These are phyloP conservation scores for Vachellia collinsii DNA, from an alignment of 306 rosid genomes.

Conservation along the genomic window DNA sequence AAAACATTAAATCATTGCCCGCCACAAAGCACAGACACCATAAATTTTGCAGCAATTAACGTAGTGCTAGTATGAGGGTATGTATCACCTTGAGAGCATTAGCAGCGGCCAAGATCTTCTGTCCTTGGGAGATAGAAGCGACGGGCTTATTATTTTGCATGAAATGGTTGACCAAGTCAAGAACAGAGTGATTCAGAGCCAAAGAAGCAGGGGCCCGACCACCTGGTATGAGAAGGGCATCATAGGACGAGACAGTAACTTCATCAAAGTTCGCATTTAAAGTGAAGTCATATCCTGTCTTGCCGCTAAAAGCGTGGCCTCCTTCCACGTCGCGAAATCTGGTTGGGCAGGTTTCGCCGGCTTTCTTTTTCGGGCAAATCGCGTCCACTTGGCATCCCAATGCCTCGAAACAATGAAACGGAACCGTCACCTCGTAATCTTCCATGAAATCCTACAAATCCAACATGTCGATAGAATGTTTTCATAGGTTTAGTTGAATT, in stretches of 20 bases:
- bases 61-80: too few relatives aligned
- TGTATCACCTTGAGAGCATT: conserved; percentile 72
- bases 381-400: conserved; percentile 88
- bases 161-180: conserved; percentile 48
- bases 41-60: too few relatives aligned
- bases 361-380: conserved; percentile 78
- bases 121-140: conserved; percentile 64
- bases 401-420: conserved; percentile 88
- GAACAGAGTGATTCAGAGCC: conserved; percentile 43
- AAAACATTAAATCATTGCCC: too few relatives aligned
- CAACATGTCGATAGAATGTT: background rate
- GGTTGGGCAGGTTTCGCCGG: conserved; percentile 77
- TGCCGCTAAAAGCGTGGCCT: conserved; percentile 83
- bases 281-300: conserved; percentile 72
- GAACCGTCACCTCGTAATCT: conserved; percentile 79
- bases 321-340: conserved; percentile 95
- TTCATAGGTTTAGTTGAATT: background rate
- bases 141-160: conserved; percentile 51
- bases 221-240: conserved; percentile 60
- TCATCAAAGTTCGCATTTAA: conserved; percentile 66
- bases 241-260: conserved; percentile 53
- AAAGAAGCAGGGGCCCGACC: conserved; percentile 51
- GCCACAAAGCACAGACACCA: too few relatives aligned
- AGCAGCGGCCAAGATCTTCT: conserved; percentile 84
- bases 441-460: conserved; percentile 82